Evolutionary conservation across 2,329 filamentous ascomycete genomes (phyloP).

Genomic region (Stagonosporopsis rhizophila): DNA sequence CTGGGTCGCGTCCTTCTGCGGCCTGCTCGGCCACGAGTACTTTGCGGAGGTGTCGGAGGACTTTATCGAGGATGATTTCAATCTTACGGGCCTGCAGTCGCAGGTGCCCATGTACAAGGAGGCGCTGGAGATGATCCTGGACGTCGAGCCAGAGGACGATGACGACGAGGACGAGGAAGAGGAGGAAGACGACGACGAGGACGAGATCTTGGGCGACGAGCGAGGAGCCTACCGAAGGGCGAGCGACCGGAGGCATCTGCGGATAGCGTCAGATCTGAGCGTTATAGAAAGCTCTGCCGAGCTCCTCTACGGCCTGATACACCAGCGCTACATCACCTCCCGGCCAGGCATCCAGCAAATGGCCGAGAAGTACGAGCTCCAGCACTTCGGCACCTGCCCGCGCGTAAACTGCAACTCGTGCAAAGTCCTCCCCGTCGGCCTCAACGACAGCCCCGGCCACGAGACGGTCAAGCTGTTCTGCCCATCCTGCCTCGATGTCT

Average conservation of each 20-base stretch:
- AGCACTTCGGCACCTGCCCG: constrained; percentile 96
- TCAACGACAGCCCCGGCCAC: constrained; percentile 92
- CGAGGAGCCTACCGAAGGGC: constrained; percentile 62
- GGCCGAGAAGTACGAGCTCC: constrained; percentile 98
- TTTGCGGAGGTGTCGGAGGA: constrained; percentile 99
- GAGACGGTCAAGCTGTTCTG: constrained; percentile 99
- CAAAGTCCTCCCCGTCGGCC: constrained; percentile 88
- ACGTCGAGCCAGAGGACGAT: constrained; percentile 95
- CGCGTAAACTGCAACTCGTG: constrained; percentile 90
- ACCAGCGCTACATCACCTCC: constrained; percentile 98
- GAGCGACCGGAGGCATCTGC: constrained; percentile 72
- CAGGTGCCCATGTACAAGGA: constrained; percentile 99
- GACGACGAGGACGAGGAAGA: constrained; percentile 82
- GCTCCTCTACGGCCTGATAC: constrained; percentile 96
- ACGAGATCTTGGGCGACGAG: constrained; percentile 55
- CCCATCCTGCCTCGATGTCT: constrained; percentile 94
- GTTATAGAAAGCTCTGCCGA: constrained; percentile 98
- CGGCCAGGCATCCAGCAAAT: constrained; percentile 97
- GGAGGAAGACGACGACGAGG: constrained; percentile 67
- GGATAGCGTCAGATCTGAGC: constrained; percentile 90
- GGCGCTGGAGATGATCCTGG: constrained; percentile 97
- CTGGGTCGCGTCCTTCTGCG: constrained; percentile 98
- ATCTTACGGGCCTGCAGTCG: constrained; percentile 90
- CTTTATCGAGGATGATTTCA: constrained; percentile 99
- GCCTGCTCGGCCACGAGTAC: constrained; percentile 94